Percentiles rank a stretch among this genome's conserved stretches.
Conservation (phyloP, 495 filamentous ascomycete species). For the Neurospora sp. region DNA sequence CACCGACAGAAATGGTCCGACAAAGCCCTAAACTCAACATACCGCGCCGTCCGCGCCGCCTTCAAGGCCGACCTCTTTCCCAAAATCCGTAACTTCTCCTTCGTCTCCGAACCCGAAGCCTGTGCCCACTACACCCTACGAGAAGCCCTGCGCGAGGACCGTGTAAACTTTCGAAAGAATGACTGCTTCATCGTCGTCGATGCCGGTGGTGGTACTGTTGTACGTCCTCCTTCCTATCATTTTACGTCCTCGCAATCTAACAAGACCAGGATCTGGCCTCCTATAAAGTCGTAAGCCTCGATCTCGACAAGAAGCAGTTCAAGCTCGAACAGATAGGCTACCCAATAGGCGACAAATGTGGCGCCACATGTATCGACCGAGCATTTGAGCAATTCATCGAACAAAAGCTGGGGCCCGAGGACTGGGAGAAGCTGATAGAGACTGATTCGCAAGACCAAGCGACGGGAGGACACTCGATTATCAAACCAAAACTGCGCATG, state of each 20-base stretch:
- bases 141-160: slow-evolving; percentile 11
- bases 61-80: slow-evolving; percentile 16
- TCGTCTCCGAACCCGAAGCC: slow-evolving; percentile 47
- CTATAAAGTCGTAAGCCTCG: slow-evolving; percentile 16
- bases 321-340: slow-evolving; percentile 13
- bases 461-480: slow-evolving; percentile 14
- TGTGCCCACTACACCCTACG: slow-evolving; percentile 43
- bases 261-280: slow-evolving; percentile 16
- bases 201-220: slow-evolving; percentile 47
- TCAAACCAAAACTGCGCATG: slow-evolving; percentile 13
- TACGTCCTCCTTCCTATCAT: slow-evolving; percentile 24
- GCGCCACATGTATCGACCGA: slow-evolving; percentile 21
- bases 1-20: slow-evolving; percentile 20
- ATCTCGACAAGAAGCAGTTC: slow-evolving; percentile 13
- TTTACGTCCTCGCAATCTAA: background rate
- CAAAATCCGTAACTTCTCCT: slow-evolving; percentile 24
- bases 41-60: slow-evolving; percentile 19
- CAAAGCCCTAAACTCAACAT: slow-evolving; percentile 24
- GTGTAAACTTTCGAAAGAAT: slow-evolving; percentile 18
- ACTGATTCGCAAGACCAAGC: slow-evolving; percentile 4
- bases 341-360: slow-evolving; percentile 15
- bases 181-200: slow-evolving; percentile 49
- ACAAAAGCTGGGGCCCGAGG: slow-evolving; percentile 8
- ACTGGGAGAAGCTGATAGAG: slow-evolving; percentile 12
- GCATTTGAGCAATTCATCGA: slow-evolving; percentile 14